Percentiles rank a stretch among this genome's conserved stretches.
These are phyloP conservation scores for Datura wrightii DNA, from an alignment of 257 asterid genomes.

Conservation along the genomic window DNA sequence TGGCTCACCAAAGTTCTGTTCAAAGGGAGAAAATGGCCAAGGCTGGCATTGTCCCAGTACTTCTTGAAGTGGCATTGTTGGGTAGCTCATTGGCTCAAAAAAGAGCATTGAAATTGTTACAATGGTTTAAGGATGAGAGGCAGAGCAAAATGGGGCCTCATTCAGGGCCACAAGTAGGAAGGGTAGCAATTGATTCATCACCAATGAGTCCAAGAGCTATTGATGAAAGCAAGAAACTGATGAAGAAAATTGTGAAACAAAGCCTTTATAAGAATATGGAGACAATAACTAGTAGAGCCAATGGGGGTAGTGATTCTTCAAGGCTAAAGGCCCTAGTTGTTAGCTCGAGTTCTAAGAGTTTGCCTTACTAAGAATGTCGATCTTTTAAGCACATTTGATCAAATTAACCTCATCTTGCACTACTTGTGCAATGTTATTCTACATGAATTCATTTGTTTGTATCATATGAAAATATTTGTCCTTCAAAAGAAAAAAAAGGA, in stretches of 20 bases:
- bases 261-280: constrained; percentile 81
- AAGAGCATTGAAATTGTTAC: constrained; percentile 78
- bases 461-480: constrained; percentile 18
- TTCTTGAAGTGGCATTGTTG: constrained; percentile 80
- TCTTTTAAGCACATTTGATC: not conserved
- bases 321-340: constrained; percentile 64
- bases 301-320: constrained; percentile 57
- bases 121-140: constrained; percentile 89
- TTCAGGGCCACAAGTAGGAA: constrained; percentile 83
- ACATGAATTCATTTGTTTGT: not conserved
- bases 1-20: constrained; percentile 78
- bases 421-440: constrained; percentile 15
- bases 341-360: constrained; percentile 87
- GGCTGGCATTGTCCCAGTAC: constrained; percentile 83
- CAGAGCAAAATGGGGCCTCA: constrained; percentile 74
- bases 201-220: constrained; percentile 48
- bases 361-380: constrained; percentile 55
- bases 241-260: constrained; percentile 80
- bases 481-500: not conserved
- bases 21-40: constrained; percentile 81
- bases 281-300: constrained; percentile 73
- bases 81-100: constrained; percentile 86
- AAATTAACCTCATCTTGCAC: constrained; percentile 25
- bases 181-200: constrained; percentile 49
- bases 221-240: constrained; percentile 64